Conservation (phyloP, 352 stramenopile species). For the Phytopythium sindhum region DNA sequence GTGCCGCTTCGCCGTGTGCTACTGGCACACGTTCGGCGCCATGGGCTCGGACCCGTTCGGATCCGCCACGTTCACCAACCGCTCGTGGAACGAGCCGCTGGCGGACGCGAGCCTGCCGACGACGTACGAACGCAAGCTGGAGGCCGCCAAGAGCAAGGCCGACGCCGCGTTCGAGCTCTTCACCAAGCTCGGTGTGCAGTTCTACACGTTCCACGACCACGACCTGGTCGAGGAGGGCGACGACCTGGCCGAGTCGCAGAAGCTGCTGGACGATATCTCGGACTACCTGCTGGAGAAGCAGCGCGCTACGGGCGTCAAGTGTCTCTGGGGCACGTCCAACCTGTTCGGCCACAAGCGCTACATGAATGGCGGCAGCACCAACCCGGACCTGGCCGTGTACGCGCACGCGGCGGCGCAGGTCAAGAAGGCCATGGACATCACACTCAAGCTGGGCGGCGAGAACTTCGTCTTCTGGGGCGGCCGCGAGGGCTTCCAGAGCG, state of each 20-base stretch:
- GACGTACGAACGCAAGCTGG: constrained; percentile 39
- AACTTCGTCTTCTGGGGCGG: constrained; percentile 90
- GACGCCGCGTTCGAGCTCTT: constrained; percentile 88
- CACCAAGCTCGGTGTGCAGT: constrained; percentile 78
- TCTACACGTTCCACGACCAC: constrained; percentile 86
- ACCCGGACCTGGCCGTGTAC: constrained; percentile 81
- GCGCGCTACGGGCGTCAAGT: constrained; percentile 64
- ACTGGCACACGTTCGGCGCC: constrained; percentile 52
- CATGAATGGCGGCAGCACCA: constrained; percentile 85
- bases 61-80: constrained; percentile 32
- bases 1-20: constrained; percentile 62
- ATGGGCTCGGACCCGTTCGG: constrained; percentile 32
- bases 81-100: constrained; percentile 31
- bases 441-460: constrained; percentile 71
- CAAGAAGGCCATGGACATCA: constrained; percentile 87
- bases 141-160: constrained; percentile 66
- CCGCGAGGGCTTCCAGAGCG: constrained; percentile 73
- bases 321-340: constrained; percentile 84
- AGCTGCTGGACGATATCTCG: constrained; percentile 31
- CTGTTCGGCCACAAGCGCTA: constrained; percentile 74
- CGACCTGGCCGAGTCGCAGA: constrained; percentile 38
- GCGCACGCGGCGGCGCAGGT: constrained; percentile 71
- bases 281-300: constrained; percentile 63
- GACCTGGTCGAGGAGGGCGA: constrained; percentile 71
- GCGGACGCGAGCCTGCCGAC: constrained; percentile 33